Conservation (phyloP, 257 asterid genomes). For the Solanum appendiculatum region DNA sequence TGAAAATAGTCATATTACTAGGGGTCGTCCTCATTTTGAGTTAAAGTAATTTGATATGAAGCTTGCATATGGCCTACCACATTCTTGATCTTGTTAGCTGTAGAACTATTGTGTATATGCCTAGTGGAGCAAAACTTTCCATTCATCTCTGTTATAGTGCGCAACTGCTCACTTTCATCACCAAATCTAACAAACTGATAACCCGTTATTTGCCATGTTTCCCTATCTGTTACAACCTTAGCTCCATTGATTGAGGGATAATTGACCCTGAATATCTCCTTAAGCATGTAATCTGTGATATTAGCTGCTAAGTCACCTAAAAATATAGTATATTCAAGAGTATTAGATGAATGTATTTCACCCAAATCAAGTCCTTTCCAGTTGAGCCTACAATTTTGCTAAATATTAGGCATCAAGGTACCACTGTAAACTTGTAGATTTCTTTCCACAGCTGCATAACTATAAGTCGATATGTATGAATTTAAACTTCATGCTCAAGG, state of each 20-base stretch:
- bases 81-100: too few relatives aligned
- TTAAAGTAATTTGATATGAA: slow-evolving; percentile 21
- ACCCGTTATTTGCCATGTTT: slow-evolving; percentile 58
- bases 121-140: too few relatives aligned
- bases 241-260: too few relatives aligned
- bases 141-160: slow-evolving; percentile 32
- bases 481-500: too few relatives aligned
- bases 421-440: slow-evolving; percentile 66
- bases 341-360: slow-evolving; percentile 54
- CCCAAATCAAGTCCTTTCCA: slow-evolving; percentile 72
- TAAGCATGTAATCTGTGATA: too few relatives aligned
- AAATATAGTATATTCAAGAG: slow-evolving; percentile 41
- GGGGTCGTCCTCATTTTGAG: slow-evolving; percentile 35
- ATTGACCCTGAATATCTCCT: slow-evolving; percentile 22
- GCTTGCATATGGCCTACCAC: too few relatives aligned
- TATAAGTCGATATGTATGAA: too few relatives aligned
- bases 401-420: slow-evolving; percentile 49
- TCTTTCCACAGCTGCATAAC: too few relatives aligned
- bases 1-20: too few relatives aligned
- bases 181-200: slow-evolving; percentile 70
- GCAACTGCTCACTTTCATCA: slow-evolving; percentile 71
- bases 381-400: slow-evolving; percentile 49
- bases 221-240: too few relatives aligned
- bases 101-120: too few relatives aligned
- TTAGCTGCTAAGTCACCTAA: too few relatives aligned